Percentiles rank a stretch among this genome's conserved stretches.
Conservation (phyloP, 2,329 filamentous ascomycete species). For the Dactylella cylindrospora region DNA sequence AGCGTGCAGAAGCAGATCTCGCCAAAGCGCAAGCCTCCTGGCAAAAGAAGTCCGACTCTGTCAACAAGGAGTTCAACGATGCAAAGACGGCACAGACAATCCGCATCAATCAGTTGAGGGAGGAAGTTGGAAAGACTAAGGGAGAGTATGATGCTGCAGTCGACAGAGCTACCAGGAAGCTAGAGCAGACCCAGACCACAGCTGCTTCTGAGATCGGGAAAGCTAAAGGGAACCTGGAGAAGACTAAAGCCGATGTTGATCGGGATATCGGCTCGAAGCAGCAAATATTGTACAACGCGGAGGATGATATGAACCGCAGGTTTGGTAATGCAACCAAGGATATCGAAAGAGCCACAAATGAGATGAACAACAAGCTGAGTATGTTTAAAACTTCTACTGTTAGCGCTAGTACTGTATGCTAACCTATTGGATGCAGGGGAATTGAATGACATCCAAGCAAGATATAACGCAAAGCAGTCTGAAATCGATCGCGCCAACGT, state of each 20-base stretch:
- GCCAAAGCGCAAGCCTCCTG: conserved; percentile 2
- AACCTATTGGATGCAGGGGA: neutral
- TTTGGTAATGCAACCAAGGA: conserved; percentile 10
- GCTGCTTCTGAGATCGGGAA: conserved; percentile 10
- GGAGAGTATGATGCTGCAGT: conserved; percentile 12
- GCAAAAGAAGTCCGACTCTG: conserved; percentile 11
- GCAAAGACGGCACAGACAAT: conserved; percentile 1
- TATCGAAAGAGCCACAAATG: conserved; percentile 3
- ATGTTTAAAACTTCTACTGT: neutral
- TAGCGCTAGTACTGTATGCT: neutral
- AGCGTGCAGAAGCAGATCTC: neutral
- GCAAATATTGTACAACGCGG: neutral
- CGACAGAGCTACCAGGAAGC: conserved; percentile 6
- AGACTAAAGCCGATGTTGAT: conserved; percentile 7
- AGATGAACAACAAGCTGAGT: conserved; percentile 6
- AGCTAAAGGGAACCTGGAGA: conserved; percentile 5
- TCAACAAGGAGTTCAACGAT: conserved; percentile 2
- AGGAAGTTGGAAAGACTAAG: conserved; percentile 4
- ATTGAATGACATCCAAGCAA: neutral
- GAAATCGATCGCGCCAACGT: conserved; percentile 3
- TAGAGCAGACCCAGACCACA: conserved; percentile 6
- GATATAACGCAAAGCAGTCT: conserved; percentile 1
- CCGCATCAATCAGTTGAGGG: conserved; percentile 3
- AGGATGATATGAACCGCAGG: conserved; percentile 9
- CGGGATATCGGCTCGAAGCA: conserved; percentile 12